A percentile compares a stretch with the other conserved stretches of the same genome.
Conservation (phyloP, 495 filamentous ascomycete genomes). For the Aspergillus ellipticus region DNA sequence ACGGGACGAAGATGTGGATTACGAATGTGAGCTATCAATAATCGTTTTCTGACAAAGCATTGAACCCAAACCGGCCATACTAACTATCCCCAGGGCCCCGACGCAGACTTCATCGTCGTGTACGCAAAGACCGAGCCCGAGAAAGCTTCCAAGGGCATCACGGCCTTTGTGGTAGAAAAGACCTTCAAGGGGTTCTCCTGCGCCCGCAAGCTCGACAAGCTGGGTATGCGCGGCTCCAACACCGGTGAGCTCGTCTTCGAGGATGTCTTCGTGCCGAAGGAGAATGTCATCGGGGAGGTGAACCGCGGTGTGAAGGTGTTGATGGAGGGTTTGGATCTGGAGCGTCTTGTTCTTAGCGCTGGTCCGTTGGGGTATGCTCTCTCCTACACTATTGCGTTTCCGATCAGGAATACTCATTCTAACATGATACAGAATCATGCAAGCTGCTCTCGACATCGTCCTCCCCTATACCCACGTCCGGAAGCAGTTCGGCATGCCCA, state of each 20-base stretch:
- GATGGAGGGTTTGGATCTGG: conserved; percentile 95
- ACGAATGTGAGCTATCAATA: conserved; percentile 62
- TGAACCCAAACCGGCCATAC: not conserved
- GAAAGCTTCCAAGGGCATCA: conserved; percentile 84
- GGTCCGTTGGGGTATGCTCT: conserved; percentile 69
- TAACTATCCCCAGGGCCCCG: conserved; percentile 62
- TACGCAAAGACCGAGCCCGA: conserved; percentile 92
- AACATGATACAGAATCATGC: conserved; percentile 68
- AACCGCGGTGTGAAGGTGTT: conserved; percentile 84
- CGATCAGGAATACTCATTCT: not conserved
- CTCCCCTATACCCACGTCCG: conserved; percentile 87
- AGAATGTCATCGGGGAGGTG: conserved; percentile 75
- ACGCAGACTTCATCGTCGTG: conserved; percentile 83
- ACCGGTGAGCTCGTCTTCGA: conserved; percentile 95
- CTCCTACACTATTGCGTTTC: no score
- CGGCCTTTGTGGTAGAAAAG: conserved; percentile 86
- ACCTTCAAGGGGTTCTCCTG: conserved; percentile 73
- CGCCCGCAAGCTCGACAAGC: conserved; percentile 91
- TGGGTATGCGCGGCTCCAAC: conserved; percentile 96
- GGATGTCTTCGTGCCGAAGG: conserved; percentile 80
- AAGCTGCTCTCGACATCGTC: conserved; percentile 80
- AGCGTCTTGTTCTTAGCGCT: conserved; percentile 86
- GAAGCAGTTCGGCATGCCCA: conserved; percentile 82
- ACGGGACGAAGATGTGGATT: conserved; percentile 99
- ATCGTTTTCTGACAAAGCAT: not conserved